Base-by-base conservation (phyloP, 257 asterid genomes). In the Nyctanthes arbortristis region DNA sequence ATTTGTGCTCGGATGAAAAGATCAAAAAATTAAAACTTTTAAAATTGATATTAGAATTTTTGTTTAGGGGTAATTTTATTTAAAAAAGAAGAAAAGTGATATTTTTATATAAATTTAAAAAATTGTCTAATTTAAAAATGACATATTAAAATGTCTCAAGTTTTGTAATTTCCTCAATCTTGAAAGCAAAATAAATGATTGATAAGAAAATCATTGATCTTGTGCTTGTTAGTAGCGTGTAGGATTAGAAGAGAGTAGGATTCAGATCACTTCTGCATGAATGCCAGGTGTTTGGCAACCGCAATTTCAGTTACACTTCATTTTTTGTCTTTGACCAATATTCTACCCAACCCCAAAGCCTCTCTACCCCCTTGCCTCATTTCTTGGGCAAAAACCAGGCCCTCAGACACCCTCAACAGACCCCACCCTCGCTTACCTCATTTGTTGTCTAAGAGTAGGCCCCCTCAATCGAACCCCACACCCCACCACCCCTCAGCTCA, bases 211-310 rank as follows among this genome's bases (percentile, higher is more conserved):
- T n/a, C n/a, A n/a, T n/a, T n/a, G 55, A 45, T 36, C 43, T 36
- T 7, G 43, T 36, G n/a, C 11, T 8, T n/a, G n/a, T n/a, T n/a
- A n/a, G 12, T 16, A 18, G 55, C 55, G 9, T 2, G 27, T 47
- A 47, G n/a, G 63, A 31, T 25, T 55, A 62, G 62, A 68, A 52
- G 54, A 62, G 61, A 9, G 24, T 20, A 49, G 29, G 27, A 63
- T 40, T 5, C 7, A 36, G 24, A 20, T 22, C 63, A 61, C 47
- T n/a, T n/a, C n/a, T n/a, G n/a, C n/a, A n/a, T n/a, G n/a, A n/a
- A n/a, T n/a, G 84, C 67, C 84, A 75, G 65, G 76, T 72, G 71
- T 79, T 56, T 27, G 73, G 72, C 64, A 40, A 29, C 61, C 63
- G 58, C 71, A 61, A 36, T 35, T 35, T 57, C 32, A 68, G 62